Conservation (phyloP, 2,329 filamentous ascomycete species). For the Phoma sp. region DNA sequence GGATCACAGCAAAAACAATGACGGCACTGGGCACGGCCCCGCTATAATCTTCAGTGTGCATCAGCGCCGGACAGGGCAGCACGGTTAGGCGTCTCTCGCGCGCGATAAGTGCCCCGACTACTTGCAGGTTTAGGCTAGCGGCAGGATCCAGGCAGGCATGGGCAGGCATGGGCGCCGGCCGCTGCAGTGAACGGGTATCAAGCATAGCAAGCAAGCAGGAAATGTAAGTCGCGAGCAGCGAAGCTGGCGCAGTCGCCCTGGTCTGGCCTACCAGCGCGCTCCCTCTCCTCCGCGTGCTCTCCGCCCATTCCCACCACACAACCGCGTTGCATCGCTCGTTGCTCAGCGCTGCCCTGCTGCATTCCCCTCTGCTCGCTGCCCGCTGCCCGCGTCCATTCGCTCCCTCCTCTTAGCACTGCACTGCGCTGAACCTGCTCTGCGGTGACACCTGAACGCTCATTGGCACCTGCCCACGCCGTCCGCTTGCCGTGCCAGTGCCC, state of each 20-base stretch:
- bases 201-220: conserved; percentile 12
- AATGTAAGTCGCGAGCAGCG: conserved; percentile 2
- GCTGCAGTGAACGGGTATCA: conserved; percentile 15
- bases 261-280: conserved; percentile 6
- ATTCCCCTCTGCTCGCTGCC: background rate
- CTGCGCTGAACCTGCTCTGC: background rate
- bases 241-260: background rate
- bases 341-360: conserved; percentile 2
- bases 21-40: conserved; percentile 30
- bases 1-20: conserved; percentile 20
- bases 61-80: background rate
- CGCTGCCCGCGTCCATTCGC: conserved; percentile 32
- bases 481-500: conserved; percentile 3
- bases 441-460: conserved; percentile 13
- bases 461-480: conserved; percentile 16
- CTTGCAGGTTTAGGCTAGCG: conserved; percentile 11
- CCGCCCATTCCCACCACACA: conserved; percentile 10
- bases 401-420: conserved; percentile 9
- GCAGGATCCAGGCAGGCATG: conserved; percentile 16
- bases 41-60: conserved; percentile 13
- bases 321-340: background rate
- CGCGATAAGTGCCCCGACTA: conserved; percentile 17
- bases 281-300: conserved; percentile 14
- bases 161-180: conserved; percentile 2
- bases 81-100: conserved; percentile 6